These are phyloP conservation scores for Magnaporthales sp. DNA, from an alignment of 2,329 filamentous ascomycete species.

Conservation along the genomic window DNA sequence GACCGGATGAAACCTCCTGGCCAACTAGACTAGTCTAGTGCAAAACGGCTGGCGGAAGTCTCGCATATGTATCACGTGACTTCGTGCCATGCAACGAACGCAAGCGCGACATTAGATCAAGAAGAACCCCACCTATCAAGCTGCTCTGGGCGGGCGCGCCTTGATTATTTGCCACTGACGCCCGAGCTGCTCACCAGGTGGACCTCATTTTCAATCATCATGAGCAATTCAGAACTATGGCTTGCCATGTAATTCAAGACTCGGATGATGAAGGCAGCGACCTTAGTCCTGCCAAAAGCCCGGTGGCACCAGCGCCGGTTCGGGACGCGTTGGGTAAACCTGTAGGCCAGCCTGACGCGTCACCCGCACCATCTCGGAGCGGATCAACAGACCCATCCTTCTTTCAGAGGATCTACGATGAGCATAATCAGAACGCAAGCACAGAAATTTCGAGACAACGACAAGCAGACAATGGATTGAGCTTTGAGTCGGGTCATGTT, in stretches of 20 bases:
- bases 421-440: conserved; percentile 21
- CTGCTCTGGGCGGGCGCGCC: not conserved
- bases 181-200: not conserved
- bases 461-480: not conserved
- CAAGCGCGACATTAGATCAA: not conserved
- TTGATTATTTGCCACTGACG: not conserved
- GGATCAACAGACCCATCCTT: conserved; percentile 38
- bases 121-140: not conserved
- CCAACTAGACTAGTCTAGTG: too few relatives aligned
- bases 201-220: not conserved
- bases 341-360: not conserved
- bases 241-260: conserved; percentile 19
- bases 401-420: conserved; percentile 37
- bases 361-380: conserved; percentile 9
- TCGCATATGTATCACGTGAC: not conserved
- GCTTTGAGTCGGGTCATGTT: not conserved
- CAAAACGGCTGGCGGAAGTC: too few relatives aligned
- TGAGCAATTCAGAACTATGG: conserved; percentile 12
- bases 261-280: conserved; percentile 23
- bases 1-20: not conserved
- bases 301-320: conserved; percentile 1
- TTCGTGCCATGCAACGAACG: not conserved
- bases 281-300: conserved; percentile 14
- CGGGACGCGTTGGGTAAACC: not conserved
- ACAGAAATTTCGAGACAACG: not conserved